Conservation (phyloP, 768 basidiomycete species). For the Tephrocybe sp. region DNA sequence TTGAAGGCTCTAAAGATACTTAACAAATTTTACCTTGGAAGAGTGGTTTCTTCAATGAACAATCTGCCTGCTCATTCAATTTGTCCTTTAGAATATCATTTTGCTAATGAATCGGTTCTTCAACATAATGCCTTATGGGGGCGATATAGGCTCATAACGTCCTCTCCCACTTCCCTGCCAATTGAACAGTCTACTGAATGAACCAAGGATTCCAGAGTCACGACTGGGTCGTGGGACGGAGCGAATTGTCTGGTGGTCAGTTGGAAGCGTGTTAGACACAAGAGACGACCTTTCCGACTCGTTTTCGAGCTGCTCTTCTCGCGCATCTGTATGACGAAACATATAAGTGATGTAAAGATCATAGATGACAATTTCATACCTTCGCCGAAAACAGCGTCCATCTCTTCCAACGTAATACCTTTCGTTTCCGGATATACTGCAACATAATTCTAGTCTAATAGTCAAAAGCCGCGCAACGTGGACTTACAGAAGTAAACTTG, state of each 20-base stretch:
- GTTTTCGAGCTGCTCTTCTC: conserved; percentile 63
- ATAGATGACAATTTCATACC: conserved; percentile 34
- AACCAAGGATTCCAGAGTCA: conserved; percentile 29
- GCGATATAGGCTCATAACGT: conserved; percentile 25
- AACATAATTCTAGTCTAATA: conserved; percentile 2
- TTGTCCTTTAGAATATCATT: too few relatives aligned
- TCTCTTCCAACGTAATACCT: conserved; percentile 85
- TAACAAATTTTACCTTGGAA: too few relatives aligned
- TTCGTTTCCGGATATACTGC: conserved; percentile 85
- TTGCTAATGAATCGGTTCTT: neutral
- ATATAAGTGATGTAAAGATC: neutral
- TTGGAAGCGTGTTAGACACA: conserved; percentile 35
- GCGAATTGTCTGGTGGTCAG: conserved; percentile 32
- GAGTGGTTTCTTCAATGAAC: neutral
- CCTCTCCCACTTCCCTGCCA: conserved; percentile 26
- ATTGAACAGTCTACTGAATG: conserved; percentile 50
- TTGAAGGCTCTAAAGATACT: too few relatives aligned
- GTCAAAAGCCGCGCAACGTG: neutral
- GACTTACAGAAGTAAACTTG: conserved; percentile 75
- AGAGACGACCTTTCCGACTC: conserved; percentile 61
- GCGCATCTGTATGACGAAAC: conserved; percentile 26
- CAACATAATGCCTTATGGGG: conserved; percentile 8
- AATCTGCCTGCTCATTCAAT: too few relatives aligned
- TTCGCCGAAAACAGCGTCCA: conserved; percentile 90
- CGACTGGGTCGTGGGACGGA: conserved; percentile 21